A percentile compares a stretch with the other conserved stretches of the same genome.
Conservation (phyloP, 2,329 filamentous ascomycete species). For the Hymenoscyphus fructigenus region DNA sequence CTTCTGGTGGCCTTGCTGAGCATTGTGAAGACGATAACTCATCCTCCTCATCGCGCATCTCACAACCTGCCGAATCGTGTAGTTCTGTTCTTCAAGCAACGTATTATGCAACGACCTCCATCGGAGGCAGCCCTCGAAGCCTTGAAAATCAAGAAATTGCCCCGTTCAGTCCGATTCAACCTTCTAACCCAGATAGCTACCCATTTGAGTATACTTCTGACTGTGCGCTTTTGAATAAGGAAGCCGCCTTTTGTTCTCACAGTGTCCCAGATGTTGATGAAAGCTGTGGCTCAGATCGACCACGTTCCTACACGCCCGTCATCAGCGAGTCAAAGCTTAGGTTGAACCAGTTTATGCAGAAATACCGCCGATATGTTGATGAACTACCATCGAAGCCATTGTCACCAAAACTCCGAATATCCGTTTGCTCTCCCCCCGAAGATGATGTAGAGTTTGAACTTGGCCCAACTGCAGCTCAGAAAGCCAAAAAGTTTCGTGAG, state of each 20-base stretch:
- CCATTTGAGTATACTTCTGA: background rate
- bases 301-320: background rate
- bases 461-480: background rate
- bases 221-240: background rate
- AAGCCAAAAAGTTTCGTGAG: background rate
- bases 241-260: background rate
- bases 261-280: background rate
- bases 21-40: background rate
- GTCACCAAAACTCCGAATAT: background rate
- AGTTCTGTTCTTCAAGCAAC: background rate
- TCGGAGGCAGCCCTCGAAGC: background rate
- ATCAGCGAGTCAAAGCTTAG: background rate
- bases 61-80: background rate
- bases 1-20: background rate
- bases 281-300: background rate
- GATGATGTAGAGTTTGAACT: no score
- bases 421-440: background rate
- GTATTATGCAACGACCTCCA: background rate
- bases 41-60: no score
- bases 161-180: background rate
- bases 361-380: background rate
- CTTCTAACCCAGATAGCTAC: background rate
- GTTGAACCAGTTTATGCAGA: background rate
- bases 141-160: background rate
- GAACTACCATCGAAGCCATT: background rate